Conservation (phyloP, 2,329 filamentous ascomycete species). For the Samsoniella hepiali region DNA sequence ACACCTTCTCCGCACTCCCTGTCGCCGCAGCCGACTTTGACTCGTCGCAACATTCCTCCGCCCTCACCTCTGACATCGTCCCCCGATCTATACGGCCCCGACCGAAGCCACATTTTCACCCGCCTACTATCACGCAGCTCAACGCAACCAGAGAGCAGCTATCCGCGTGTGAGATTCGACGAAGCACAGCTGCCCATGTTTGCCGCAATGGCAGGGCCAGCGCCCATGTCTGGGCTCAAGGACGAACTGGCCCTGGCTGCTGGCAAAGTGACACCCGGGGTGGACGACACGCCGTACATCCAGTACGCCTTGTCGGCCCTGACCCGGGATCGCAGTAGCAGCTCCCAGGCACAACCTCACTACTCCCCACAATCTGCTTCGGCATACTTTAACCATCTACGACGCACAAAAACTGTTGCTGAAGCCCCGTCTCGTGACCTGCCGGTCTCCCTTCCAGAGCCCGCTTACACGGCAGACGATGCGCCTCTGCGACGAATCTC, state of each 20-base stretch:
- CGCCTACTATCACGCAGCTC: slow-evolving; percentile 10
- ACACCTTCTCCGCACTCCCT: slow-evolving; percentile 27
- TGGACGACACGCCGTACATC: slow-evolving; percentile 84
- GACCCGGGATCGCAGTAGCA: slow-evolving; percentile 67
- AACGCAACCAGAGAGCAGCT: slow-evolving; percentile 5
- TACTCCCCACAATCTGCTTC: slow-evolving; percentile 43
- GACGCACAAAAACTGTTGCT: slow-evolving; percentile 3
- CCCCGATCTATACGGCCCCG: slow-evolving; percentile 14
- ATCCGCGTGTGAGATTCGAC: slow-evolving; percentile 35
- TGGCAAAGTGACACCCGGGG: slow-evolving; percentile 64
- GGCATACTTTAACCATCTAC: slow-evolving; percentile 24
- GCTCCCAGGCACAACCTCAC: slow-evolving; percentile 49
- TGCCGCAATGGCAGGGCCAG: slow-evolving; percentile 28
- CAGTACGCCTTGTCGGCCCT: slow-evolving; percentile 86
- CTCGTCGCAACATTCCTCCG: slow-evolving; percentile 23
- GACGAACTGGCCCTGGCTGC: slow-evolving; percentile 50
- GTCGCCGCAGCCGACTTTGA: slow-evolving; percentile 35
- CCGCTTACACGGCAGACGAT: slow-evolving; percentile 28
- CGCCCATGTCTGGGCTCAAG: slow-evolving; percentile 39
- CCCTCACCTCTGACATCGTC: slow-evolving; percentile 8
- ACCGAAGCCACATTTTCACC: slow-evolving; percentile 18
- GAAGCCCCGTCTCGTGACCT: slow-evolving; percentile 19
- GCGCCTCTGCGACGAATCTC: background rate
- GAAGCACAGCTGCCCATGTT: slow-evolving; percentile 40
- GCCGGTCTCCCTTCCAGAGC: slow-evolving; percentile 24